Percentiles rank a stretch among this genome's conserved stretches.
Evolutionary conservation across 129 eudicot species (phyloP).

Genomic region (Centella asiatica): DNA sequence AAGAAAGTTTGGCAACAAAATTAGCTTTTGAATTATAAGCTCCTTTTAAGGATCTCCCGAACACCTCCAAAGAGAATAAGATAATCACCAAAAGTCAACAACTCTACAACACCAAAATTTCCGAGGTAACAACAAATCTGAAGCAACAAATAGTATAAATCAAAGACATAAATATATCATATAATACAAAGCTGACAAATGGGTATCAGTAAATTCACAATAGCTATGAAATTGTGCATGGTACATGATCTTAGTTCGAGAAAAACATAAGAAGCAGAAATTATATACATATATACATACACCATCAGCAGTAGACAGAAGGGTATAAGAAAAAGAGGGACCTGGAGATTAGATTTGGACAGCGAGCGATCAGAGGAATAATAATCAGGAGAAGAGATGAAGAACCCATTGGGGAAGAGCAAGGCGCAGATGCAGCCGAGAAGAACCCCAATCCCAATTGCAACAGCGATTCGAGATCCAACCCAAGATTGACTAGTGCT

Average conservation of each 20-base stretch:
- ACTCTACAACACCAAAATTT: conserved; percentile 8
- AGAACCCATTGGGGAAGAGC: conserved; percentile 53
- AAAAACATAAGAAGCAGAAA: not conserved
- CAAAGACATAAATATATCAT: no score
- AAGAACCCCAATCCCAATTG: conserved; percentile 47
- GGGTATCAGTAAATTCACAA: no score
- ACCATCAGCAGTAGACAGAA: no score
- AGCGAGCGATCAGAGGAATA: conserved; percentile 22
- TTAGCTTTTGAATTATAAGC: no score
- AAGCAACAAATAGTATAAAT: conserved; percentile 11
- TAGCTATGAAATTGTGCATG: no score
- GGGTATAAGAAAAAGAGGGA: not conserved
- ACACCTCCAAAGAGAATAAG: no score
- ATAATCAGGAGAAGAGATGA: conserved; percentile 21
- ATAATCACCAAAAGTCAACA: not conserved
- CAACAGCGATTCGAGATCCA: conserved; percentile 51
- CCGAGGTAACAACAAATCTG: not conserved
- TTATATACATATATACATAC: no score
- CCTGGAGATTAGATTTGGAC: conserved; percentile 52
- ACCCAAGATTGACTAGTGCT: conserved; percentile 24
- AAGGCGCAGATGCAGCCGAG: conserved; percentile 52
- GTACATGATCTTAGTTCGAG: no score
- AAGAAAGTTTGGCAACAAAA: no score
- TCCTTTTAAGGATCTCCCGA: no score
- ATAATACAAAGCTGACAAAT: not conserved